phyloP scores from a whole-genome alignment of 331 rosid species.

The Malus hybrid region DNA sequence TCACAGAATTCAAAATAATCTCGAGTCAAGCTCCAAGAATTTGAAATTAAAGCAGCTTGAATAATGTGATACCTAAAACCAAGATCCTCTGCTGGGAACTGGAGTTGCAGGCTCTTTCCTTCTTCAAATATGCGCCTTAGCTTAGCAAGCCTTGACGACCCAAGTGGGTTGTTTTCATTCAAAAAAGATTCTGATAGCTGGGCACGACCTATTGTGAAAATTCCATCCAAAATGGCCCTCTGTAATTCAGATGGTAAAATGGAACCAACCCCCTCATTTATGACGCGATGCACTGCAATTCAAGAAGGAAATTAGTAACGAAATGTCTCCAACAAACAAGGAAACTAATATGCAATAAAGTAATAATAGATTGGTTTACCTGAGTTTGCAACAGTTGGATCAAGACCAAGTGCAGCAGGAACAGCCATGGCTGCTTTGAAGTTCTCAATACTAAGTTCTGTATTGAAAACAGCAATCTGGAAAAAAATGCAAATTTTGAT shows the following conservation, averaged over 20 bases:
- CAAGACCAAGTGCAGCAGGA: slow-evolving; percentile 89
- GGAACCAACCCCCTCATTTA: slow-evolving; percentile 57
- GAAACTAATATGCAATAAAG: background rate
- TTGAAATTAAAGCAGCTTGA: background rate
- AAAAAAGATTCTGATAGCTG: slow-evolving; percentile 68
- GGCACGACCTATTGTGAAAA: slow-evolving; percentile 73
- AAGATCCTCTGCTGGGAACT: slow-evolving; percentile 96
- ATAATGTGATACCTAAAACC: slow-evolving; percentile 63
- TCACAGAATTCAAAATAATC: background rate
- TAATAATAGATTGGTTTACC: slow-evolving; percentile 34
- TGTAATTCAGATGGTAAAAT: slow-evolving; percentile 65
- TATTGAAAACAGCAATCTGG: slow-evolving; percentile 79
- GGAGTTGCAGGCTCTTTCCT: slow-evolving; percentile 96
- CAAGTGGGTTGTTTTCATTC: slow-evolving; percentile 73
- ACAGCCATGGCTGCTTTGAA: slow-evolving; percentile 93
- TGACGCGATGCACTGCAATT: slow-evolving; percentile 62
- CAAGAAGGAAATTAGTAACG: slow-evolving; percentile 2
- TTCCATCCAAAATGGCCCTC: slow-evolving; percentile 73
- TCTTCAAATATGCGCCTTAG: slow-evolving; percentile 74
- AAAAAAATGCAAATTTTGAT: background rate
- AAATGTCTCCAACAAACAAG: slow-evolving; percentile 3
- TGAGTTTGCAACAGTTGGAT: slow-evolving; percentile 81
- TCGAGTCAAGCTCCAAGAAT: background rate
- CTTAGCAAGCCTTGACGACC: slow-evolving; percentile 69
- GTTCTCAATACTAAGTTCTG: slow-evolving; percentile 71